Evolutionary conservation across 768 basidiomycete species (phyloP), one percentile per base, ranked within the genome.

Genomic region (Russula dissimulans): DNA sequence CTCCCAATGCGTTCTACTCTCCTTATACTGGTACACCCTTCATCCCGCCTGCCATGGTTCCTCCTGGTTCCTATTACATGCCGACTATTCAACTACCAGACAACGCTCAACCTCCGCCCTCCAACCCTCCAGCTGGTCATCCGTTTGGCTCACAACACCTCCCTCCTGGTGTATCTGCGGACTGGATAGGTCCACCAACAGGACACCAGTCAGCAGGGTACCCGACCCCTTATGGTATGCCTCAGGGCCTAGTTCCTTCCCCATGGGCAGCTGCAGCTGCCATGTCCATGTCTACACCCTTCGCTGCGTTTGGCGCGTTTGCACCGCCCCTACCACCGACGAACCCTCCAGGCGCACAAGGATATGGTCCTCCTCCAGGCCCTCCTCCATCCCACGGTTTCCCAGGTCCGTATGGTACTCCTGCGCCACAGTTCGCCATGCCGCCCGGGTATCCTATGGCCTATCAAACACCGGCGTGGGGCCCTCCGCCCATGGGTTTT

Each of bases 291-390:
- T 18, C 60, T 29, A 57, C 65, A 26, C 65, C 65, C 32, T 62
- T 53, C 45, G 70, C 71, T 1, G 69, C 36, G 0, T 77, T 67
- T 46, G 68, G 58, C 41, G 44, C 66, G 17, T 77, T 69, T 31
- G 67, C 65, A 18, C 75, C 71, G 41, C 70, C 69, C 6, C 70
- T 76, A 4, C 71, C 70, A 4, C 69, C 66, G 47, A 68, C 67
- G 55, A 54, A 51, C 29, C 62, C 54, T 9, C 56, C 42, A 31
- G 36, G 50, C 3, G 36, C n/a, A 11, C 36, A 18, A 11, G 60
- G 60, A 3, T 57, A 52, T 18, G 56, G 14, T 2, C 22, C 22
- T 26, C 22, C 22, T 39, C 55, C 41, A 12, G 14, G 50, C 15
- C 48, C 61, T 3, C 45, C 50, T 34, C 54, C 56, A 15, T 22